Evolutionary conservation across 331 rosid genomes (phyloP).

Genomic region (Arachis monticola): DNA sequence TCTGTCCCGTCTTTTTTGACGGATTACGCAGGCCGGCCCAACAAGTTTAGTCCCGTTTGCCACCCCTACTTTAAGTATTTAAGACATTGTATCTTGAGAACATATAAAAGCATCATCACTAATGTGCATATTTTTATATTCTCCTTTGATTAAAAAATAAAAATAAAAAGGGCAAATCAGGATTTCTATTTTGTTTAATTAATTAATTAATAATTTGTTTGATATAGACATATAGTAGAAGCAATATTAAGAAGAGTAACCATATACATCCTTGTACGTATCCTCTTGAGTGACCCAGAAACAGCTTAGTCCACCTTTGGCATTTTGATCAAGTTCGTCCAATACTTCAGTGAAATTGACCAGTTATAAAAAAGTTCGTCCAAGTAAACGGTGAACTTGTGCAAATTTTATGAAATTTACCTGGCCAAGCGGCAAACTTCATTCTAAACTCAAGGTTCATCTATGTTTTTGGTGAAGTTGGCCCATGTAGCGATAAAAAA

Average conservation of each 20-base stretch:
- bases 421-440: too few relatives aligned
- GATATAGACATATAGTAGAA: not conserved
- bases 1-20: too few relatives aligned
- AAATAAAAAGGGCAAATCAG: not conserved
- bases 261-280: not conserved
- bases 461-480: too few relatives aligned
- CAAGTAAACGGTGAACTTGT: too few relatives aligned
- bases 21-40: too few relatives aligned
- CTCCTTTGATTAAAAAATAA: not conserved
- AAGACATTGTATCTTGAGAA: not conserved
- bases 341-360: too few relatives aligned
- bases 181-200: not conserved
- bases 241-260: not conserved
- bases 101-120: not conserved
- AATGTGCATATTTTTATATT: not conserved
- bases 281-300: not conserved
- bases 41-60: too few relatives aligned
- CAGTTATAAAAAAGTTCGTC: too few relatives aligned
- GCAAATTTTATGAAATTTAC: too few relatives aligned
- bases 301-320: slow-evolving; percentile 27
- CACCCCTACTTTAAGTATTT: not conserved
- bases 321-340: not conserved
- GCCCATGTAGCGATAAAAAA: too few relatives aligned
- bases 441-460: too few relatives aligned
- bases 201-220: too few relatives aligned